phyloP scores from a whole-genome alignment of 176 grass and related monocot genomes.

The Pontederia paniculata region DNA sequence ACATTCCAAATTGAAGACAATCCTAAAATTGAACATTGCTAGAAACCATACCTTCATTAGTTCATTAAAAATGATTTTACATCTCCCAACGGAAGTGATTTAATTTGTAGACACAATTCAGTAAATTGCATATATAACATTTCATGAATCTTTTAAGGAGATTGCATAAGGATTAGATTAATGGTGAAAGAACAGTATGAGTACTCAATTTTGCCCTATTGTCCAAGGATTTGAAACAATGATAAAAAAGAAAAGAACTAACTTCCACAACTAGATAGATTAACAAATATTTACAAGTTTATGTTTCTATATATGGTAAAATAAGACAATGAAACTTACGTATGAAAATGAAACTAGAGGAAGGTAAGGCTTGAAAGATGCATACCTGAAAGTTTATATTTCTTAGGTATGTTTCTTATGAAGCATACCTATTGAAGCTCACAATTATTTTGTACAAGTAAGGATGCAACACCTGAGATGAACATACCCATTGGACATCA shows the following conservation, averaged over 20 bases:
- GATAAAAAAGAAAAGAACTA: no score
- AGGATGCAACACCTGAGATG: no score
- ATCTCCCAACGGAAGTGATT: constrained; percentile 81
- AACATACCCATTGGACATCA: no score
- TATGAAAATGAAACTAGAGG: background rate
- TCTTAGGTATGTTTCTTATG: no score
- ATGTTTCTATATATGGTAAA: background rate
- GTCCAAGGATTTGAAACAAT: no score
- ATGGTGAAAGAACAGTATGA: background rate
- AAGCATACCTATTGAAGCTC: no score
- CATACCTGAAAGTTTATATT: no score
- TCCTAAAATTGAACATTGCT: constrained; percentile 1
- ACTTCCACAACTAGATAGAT: no score
- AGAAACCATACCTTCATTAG: constrained; percentile 57
- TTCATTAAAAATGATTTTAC: constrained; percentile 84
- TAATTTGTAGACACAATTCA: constrained; percentile 94
- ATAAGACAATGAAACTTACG: background rate
- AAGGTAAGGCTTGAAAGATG: constrained; percentile 65
- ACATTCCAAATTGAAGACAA: background rate
- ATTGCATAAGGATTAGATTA: background rate
- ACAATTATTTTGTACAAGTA: no score
- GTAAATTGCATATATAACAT: constrained; percentile 94
- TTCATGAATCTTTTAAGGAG: constrained; percentile 54
- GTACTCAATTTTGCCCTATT: no score
- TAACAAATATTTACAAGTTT: background rate